phyloP scores from a whole-genome alignment of 1,139 yeast genomes.

The Suhomyces coccinellae region DNA sequence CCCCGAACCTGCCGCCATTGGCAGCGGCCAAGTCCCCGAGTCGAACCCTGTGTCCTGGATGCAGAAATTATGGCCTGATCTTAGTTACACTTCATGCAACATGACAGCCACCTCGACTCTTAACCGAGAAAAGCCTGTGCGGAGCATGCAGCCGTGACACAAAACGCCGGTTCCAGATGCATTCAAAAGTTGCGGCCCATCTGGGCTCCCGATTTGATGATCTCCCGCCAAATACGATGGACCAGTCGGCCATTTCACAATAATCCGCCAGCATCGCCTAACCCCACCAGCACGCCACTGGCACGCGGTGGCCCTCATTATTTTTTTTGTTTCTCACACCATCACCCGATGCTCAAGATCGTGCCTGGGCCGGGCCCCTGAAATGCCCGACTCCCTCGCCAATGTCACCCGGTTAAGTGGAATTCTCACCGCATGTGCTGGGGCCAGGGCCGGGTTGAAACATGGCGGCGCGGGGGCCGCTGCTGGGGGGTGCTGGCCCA shows the following conservation, averaged over 20 bases:
- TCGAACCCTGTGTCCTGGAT: constrained; percentile 1
- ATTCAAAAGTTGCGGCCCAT: neutral
- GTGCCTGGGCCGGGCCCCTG: neutral
- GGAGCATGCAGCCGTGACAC: neutral
- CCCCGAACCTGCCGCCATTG: neutral
- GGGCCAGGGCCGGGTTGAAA: neutral
- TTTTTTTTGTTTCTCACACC: neutral
- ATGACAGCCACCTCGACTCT: neutral
- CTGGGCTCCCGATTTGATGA: neutral
- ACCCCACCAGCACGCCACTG: neutral
- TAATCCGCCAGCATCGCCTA: neutral
- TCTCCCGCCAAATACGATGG: neutral
- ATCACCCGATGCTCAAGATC: neutral
- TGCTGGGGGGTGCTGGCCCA: neutral
- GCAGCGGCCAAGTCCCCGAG: neutral
- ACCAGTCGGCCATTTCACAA: no score
- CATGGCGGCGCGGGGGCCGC: neutral
- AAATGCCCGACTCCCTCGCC: neutral
- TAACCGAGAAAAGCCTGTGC: neutral
- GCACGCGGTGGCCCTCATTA: neutral
- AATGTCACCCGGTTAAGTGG: neutral
- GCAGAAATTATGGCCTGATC: constrained; percentile 2
- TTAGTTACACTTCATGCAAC: neutral
- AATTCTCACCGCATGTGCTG: neutral
- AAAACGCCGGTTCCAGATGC: constrained; percentile 1